A percentile compares a stretch with the other conserved stretches of the same genome.
phyloP scores from a whole-genome alignment of 139 green algal genomes.

The Yamagishiella unicocca region DNA sequence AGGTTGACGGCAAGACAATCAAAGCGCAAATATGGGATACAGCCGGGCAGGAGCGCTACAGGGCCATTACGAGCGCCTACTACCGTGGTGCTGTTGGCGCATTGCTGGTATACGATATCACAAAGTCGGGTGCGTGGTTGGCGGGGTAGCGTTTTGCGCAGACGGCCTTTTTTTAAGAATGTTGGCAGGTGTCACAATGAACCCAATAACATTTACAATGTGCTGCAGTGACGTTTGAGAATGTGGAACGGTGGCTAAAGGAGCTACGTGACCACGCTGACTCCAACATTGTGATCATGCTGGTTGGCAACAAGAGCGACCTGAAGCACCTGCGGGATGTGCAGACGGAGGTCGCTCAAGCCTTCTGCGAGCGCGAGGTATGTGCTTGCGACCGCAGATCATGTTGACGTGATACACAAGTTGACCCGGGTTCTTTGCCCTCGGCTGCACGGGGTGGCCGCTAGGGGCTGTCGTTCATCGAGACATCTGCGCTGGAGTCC shows the following conservation, averaged over 20 bases:
- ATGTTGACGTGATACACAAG: background rate
- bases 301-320: constrained; percentile 99
- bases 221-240: constrained; percentile 94
- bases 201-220: background rate
- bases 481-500: constrained; percentile 97
- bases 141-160: too few relatives aligned
- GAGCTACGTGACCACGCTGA: constrained; percentile 98
- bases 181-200: too few relatives aligned
- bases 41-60: constrained; percentile 97
- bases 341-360: constrained; percentile 91
- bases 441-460: constrained; percentile 78
- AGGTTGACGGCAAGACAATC: constrained; percentile 99
- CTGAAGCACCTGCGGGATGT: constrained; percentile 95
- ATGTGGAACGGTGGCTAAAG: constrained; percentile 99
- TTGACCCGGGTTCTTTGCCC: constrained; percentile 85
- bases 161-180: too few relatives aligned
- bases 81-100: constrained; percentile 98
- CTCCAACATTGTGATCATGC: constrained; percentile 98
- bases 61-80: constrained; percentile 99
- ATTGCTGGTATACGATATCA: constrained; percentile 99
- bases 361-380: constrained; percentile 91
- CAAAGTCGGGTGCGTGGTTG: constrained; percentile 84
- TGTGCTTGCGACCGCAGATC: constrained; percentile 77
- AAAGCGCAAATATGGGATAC: constrained; percentile 99
- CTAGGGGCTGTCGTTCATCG: constrained; percentile 97